Conservation (phyloP, 2,329 filamentous ascomycete species). For the Cucurbitaria berberidis region DNA sequence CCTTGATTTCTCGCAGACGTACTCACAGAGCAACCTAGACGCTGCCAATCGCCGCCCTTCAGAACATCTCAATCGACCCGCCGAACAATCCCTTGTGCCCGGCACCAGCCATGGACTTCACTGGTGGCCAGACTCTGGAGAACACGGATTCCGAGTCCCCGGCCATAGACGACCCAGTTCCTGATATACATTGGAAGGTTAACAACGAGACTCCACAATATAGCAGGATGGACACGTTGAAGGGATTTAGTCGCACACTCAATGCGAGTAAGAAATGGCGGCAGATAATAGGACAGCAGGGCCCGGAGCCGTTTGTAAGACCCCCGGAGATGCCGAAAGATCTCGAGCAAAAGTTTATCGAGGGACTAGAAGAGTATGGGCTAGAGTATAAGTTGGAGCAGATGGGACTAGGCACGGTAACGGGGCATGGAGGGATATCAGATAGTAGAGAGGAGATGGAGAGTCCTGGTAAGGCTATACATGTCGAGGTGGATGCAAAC, state of each 20-base stretch:
- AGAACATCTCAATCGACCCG: not conserved
- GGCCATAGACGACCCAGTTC: not conserved
- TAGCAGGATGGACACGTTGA: conserved; percentile 3
- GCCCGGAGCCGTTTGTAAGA: conserved; percentile 13
- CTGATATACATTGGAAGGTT: conserved; percentile 3
- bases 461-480: not conserved
- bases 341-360: conserved; percentile 10
- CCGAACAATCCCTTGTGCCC: not conserved
- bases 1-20: not conserved
- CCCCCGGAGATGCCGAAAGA: conserved; percentile 16
- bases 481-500: not conserved
- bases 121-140: not conserved
- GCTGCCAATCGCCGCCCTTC: not conserved
- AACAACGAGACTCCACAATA: not conserved
- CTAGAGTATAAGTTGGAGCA: not conserved
- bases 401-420: not conserved
- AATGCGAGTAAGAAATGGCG: conserved; percentile 14
- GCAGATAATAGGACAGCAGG: conserved; percentile 15
- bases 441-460: conserved; percentile 1
- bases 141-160: not conserved
- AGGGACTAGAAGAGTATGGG: conserved; percentile 13
- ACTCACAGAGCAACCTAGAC: conserved; percentile 4
- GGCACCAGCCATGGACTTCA: not conserved
- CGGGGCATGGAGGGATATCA: not conserved
- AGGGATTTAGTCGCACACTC: conserved; percentile 5